phyloP scores from a whole-genome alignment of 2,329 filamentous ascomycete species.

The Aspergillus japonicus region DNA sequence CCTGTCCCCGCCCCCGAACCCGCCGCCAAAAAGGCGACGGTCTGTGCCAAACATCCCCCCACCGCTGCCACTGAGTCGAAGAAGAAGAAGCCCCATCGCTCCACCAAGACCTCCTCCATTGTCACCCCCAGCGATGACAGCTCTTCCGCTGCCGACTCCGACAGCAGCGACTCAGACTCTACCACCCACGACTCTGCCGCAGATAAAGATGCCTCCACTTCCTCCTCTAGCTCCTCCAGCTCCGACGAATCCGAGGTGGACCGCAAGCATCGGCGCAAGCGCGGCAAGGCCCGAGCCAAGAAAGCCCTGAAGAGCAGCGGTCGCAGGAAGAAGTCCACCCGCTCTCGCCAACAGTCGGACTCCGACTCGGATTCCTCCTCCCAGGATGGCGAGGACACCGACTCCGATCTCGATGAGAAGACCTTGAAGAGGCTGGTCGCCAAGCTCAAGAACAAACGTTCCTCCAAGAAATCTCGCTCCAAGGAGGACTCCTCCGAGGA shows the following conservation, averaged over 20 bases:
- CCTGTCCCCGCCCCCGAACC: slow-evolving; percentile 25
- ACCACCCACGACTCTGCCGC: slow-evolving; percentile 21
- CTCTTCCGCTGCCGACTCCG: slow-evolving; percentile 22
- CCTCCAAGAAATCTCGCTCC: slow-evolving; percentile 29
- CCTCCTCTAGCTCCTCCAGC: slow-evolving; percentile 6
- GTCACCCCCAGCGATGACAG: slow-evolving; percentile 23
- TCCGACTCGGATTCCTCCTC: slow-evolving; percentile 29
- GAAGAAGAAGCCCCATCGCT: slow-evolving; percentile 26
- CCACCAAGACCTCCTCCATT: slow-evolving; percentile 15
- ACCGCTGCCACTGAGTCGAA: slow-evolving; percentile 24
- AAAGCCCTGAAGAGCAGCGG: slow-evolving; percentile 28
- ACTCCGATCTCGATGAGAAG: slow-evolving; percentile 31
- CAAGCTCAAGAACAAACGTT: slow-evolving; percentile 38
- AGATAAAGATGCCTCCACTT: slow-evolving; percentile 15
- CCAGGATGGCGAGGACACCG: slow-evolving; percentile 27
- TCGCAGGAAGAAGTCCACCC: slow-evolving; percentile 38
- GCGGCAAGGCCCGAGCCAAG: slow-evolving; percentile 37
- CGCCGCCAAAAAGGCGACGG: slow-evolving; percentile 23
- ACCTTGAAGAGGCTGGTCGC: slow-evolving; percentile 30
- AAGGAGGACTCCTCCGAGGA: slow-evolving; percentile 32
- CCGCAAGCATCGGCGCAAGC: slow-evolving; percentile 34
- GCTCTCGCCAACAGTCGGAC: slow-evolving; percentile 26
- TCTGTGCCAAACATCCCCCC: slow-evolving; percentile 33
- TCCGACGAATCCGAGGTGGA: slow-evolving; percentile 24
- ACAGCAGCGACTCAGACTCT: slow-evolving; percentile 19